These are phyloP conservation scores for Hyaloscypha hepaticicola DNA, from an alignment of 495 filamentous ascomycete genomes.

Conservation along the genomic window DNA sequence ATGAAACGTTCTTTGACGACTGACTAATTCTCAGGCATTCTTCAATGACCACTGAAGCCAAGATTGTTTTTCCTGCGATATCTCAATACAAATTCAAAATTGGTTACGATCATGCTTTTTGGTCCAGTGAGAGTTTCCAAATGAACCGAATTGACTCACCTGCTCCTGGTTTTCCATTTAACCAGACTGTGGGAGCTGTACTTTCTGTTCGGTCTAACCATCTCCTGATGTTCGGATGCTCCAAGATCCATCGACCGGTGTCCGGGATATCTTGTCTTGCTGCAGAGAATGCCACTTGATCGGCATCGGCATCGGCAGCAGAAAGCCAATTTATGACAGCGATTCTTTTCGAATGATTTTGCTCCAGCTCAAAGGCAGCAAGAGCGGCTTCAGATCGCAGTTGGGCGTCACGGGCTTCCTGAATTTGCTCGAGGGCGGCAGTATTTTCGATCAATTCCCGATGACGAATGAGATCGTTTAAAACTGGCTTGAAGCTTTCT, in stretches of 20 bases:
- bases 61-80: slow-evolving; percentile 43
- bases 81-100: slow-evolving; percentile 2
- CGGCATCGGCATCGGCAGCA: slow-evolving; percentile 27
- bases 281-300: slow-evolving; percentile 35
- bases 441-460: slow-evolving; percentile 14
- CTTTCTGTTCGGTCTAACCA: slow-evolving; percentile 33
- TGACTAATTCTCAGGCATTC: slow-evolving; percentile 24
- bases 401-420: slow-evolving; percentile 29
- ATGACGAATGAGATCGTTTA: slow-evolving; percentile 36
- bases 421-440: slow-evolving; percentile 15
- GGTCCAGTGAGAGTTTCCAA: neutral
- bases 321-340: slow-evolving; percentile 38
- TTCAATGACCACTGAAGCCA: slow-evolving; percentile 42
- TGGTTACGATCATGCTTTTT: neutral
- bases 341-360: slow-evolving; percentile 20
- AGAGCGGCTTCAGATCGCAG: slow-evolving; percentile 14
- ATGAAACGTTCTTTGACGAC: slow-evolving; percentile 16
- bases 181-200: slow-evolving; percentile 35
- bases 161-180: slow-evolving; percentile 36
- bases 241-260: slow-evolving; percentile 40
- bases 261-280: slow-evolving; percentile 31
- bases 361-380: slow-evolving; percentile 23
- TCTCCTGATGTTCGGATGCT: slow-evolving; percentile 28
- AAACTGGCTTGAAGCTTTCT: slow-evolving; percentile 34
- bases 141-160: neutral